Base-by-base conservation (phyloP, 2,329 filamentous ascomycete genomes). In the Akanthomyces dipterigenus region DNA sequence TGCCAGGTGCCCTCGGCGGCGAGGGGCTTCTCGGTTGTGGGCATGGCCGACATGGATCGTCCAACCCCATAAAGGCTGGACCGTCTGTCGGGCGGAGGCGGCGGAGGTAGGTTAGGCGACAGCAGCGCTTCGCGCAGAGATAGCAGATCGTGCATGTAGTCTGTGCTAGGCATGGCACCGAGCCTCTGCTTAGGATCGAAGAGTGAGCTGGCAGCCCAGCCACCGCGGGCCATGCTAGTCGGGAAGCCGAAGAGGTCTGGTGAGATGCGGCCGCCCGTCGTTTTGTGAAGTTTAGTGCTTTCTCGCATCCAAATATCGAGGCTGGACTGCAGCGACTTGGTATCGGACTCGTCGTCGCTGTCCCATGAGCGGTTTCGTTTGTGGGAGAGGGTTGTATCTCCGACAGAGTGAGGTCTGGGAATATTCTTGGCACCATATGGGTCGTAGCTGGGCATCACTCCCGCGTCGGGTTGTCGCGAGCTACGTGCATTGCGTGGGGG, bases 251-350 rank as follows among this genome's bases (percentile, higher is more conserved):
- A 85, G 1, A 85, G 72, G 61, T 85, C 82, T 0, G 82, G 82
- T 4, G 82, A 83, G 0, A 65, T 65, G 28, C 71, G 69, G 8
- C 68, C 67, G 9, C 68, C 67, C 1, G 66, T 68, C 0, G 70
- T 69, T 1, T 59, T 62, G 4, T 63, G 63, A 0, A 79, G 76
- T 51, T 80, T 80, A 36, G 77, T 70, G 58, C 80, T 81, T 68
- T 83, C 81, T 7, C 77, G 78, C 71, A 86, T 77, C 83, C 83
- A 86, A 26, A 83, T 82, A 59, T 86, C 83, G 5, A 82, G 75
- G 63, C 78, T 82, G 1, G 80, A 83, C 1, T 78, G 73, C 3
- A 78, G 68, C 2, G 80, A 82, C 31, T 68, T 71, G 2, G 70
- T 67, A 5, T 77, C 71, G 18, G 77, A 75, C 31, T 38, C 36